Percentiles rank a stretch among this genome's conserved stretches.
These are phyloP conservation scores for Sarocladium strictum DNA, from an alignment of 2,329 filamentous ascomycete species.

Conservation along the genomic window DNA sequence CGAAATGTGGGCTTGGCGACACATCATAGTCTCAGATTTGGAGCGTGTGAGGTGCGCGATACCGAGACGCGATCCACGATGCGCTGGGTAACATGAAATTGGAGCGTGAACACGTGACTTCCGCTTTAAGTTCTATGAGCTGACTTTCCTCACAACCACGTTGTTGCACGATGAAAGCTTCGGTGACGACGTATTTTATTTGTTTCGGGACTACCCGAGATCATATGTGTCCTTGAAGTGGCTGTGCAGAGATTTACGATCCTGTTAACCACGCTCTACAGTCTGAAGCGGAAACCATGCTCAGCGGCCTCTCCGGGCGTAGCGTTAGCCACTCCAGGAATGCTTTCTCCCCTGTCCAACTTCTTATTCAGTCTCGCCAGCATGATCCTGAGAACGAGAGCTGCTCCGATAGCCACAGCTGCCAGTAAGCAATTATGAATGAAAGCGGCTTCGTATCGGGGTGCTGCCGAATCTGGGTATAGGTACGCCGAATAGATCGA, in stretches of 20 bases:
- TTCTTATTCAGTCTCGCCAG: conserved; percentile 58
- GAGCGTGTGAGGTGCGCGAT: not conserved
- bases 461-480: conserved; percentile 47
- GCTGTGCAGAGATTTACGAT: not conserved
- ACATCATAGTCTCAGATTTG: not conserved
- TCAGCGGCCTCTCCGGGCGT: conserved; percentile 49
- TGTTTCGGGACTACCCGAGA: too few relatives aligned
- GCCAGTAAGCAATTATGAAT: conserved; percentile 62
- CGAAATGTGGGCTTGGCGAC: not conserved
- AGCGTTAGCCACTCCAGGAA: conserved; percentile 50
- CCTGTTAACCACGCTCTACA: conserved; percentile 29
- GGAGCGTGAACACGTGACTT: conserved; percentile 12
- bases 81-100: conserved; percentile 2
- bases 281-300: conserved; percentile 61
- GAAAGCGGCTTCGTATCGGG: conserved; percentile 52
- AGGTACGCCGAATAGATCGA: conserved; percentile 48
- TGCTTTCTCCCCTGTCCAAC: conserved; percentile 43
- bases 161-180: too few relatives aligned
- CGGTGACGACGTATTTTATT: too few relatives aligned
- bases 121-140: not conserved
- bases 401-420: conserved; percentile 57
- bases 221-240: not conserved
- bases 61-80: conserved; percentile 3
- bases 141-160: too few relatives aligned
- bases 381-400: conserved; percentile 56